Base-by-base conservation (phyloP, 2,329 filamentous ascomycete species). In the Fusarium sp. region DNA sequence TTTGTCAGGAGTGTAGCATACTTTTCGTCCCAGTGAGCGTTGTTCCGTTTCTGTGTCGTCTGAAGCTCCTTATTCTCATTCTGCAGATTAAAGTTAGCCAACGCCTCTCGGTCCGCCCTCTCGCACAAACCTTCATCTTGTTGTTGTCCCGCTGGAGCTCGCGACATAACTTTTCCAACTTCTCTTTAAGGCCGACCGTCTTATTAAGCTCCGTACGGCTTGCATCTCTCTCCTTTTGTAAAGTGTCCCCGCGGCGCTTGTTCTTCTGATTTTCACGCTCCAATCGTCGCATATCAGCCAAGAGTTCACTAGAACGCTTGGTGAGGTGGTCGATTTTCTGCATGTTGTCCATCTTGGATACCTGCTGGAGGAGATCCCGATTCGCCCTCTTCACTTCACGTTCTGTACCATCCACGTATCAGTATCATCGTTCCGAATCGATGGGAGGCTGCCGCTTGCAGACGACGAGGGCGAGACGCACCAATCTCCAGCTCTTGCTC, bases 81-180 rank as follows among this genome's bases (percentile, higher is more conserved):
- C 92, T 94, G 80, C 44, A 60, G 46, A 49, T 33, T 7, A 47
- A 44, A 39, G 68, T 81, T 70, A 82, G 79, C 61, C 55, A 52
- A 25, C 25, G 38, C 27, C 46, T 63, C 18, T 33, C 22, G 33
- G 31, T 10, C 39, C n/a, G 41, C n/a, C 5, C 18, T 31, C 35
- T 41, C 22, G 11, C 20, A 53, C 84, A 75, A 82, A 96, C 94
- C 92, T 98, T 98, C 73, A 99, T 90, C 84, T 97, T 97, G 83
- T 98, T 98, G 82, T 99, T 99, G 79, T 99, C 96, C 77, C 95
- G 93, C 68, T 97, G 96, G 61, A 99, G 87, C 81, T 99, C 96
- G 62, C 96, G 88, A 77, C 95, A 98, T 36, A 99, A 86, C 80
- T 98, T 99, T 83, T 99, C 96, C 49, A 99, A 86, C 83, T 98